Conservation (phyloP, 352 stramenopile species). For the Globisporangium orthogonon region DNA sequence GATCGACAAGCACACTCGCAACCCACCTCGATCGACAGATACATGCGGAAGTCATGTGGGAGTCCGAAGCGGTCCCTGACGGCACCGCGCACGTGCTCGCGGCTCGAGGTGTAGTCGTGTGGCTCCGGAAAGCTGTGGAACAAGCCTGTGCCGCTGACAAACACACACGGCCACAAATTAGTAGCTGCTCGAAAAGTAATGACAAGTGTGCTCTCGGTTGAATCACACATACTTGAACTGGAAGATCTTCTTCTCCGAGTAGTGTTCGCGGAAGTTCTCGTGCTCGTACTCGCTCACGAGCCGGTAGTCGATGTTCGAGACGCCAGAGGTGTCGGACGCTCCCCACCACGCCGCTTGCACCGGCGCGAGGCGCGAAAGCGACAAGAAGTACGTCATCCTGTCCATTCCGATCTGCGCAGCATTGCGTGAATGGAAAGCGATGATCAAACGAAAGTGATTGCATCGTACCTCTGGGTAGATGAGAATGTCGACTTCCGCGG, state of each 20-base stretch:
- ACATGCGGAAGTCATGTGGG: constrained; percentile 45
- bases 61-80: constrained; percentile 59
- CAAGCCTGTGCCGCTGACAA: constrained; percentile 53
- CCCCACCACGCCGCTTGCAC: constrained; percentile 74
- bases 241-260: constrained; percentile 36
- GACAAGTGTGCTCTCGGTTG: no score
- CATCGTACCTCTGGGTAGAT: constrained; percentile 58
- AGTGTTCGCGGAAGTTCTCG: constrained; percentile 32
- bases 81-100: constrained; percentile 33
- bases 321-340: constrained; percentile 63
- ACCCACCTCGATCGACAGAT: constrained; percentile 57
- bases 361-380: constrained; percentile 52
- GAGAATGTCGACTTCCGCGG: constrained; percentile 51
- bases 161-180: neutral
- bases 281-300: constrained; percentile 66
- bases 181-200: no score
- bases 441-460: no score
- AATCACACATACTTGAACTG: constrained; percentile 42
- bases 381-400: constrained; percentile 73
- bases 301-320: constrained; percentile 63
- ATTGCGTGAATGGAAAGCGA: no score
- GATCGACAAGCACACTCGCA: no score
- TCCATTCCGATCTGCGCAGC: constrained; percentile 59
- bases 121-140: constrained; percentile 40
- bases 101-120: constrained; percentile 28